phyloP scores from a whole-genome alignment of 441 rosid species.

The Gossypium lobatum region DNA sequence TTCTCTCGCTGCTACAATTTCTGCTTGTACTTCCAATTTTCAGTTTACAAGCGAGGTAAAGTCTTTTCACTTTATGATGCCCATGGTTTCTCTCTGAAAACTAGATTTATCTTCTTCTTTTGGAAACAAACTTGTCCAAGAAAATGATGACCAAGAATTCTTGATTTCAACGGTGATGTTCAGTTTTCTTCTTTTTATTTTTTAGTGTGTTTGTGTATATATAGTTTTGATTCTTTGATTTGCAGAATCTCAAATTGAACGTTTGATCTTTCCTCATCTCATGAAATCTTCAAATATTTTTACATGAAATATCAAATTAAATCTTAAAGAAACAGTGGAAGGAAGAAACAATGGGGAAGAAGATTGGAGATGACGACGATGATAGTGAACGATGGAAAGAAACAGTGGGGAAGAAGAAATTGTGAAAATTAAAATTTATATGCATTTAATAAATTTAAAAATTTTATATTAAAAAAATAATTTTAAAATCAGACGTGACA shows the following conservation, averaged over 20 bases:
- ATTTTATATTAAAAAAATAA: no score
- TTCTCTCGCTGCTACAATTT: constrained; percentile 37
- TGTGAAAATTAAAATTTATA: no score
- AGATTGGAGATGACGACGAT: no score
- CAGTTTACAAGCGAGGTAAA: constrained; percentile 39
- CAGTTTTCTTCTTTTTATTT: background rate
- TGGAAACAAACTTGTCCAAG: background rate
- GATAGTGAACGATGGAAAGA: no score
- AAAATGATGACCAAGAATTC: background rate
- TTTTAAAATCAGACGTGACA: no score
- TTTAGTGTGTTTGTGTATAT: background rate
- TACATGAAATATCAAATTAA: no score
- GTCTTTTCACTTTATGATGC: background rate
- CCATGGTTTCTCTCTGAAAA: background rate
- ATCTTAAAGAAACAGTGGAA: no score
- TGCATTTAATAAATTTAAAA: no score
- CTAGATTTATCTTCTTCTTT: background rate
- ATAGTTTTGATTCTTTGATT: background rate
- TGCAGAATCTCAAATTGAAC: background rate
- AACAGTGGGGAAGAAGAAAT: no score
- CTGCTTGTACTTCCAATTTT: constrained; percentile 44
- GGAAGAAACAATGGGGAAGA: no score
- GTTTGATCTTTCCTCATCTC: background rate
- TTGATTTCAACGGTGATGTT: background rate
- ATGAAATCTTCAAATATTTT: background rate